Evolutionary conservation across 2,329 filamentous ascomycete genomes (phyloP).

Genomic region (Triangularia setosa): DNA sequence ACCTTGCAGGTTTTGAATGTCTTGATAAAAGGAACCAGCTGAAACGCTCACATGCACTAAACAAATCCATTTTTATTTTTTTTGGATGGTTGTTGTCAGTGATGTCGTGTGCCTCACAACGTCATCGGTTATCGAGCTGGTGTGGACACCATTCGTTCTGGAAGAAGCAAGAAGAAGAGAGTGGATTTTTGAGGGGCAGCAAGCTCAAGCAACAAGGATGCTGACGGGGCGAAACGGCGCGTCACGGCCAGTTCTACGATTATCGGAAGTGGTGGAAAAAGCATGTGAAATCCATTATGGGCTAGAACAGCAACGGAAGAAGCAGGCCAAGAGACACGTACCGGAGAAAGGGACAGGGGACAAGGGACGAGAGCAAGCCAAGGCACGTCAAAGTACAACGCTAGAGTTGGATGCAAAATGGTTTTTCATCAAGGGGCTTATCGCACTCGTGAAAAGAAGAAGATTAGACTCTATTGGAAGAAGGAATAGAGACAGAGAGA

Average conservation of each 20-base stretch:
- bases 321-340: neutral
- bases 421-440: neutral
- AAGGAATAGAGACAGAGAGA: neutral
- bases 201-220: neutral
- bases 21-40: neutral
- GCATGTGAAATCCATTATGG: neutral
- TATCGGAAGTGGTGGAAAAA: neutral
- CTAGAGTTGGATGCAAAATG: neutral
- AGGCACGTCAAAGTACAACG: neutral
- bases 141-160: neutral
- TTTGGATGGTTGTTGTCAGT: neutral
- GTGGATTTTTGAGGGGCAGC: conserved; percentile 1
- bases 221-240: neutral
- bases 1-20: neutral
- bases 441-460: neutral
- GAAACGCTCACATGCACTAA: neutral
- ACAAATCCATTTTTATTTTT: neutral
- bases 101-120: neutral
- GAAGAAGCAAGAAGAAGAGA: neutral
- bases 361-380: neutral
- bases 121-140: neutral
- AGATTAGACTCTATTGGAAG: neutral
- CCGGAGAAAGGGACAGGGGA: neutral
- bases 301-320: neutral
- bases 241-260: too few relatives aligned